These are phyloP conservation scores for Cercospora zeina DNA, from an alignment of 2,329 filamentous ascomycete genomes.

Conservation along the genomic window DNA sequence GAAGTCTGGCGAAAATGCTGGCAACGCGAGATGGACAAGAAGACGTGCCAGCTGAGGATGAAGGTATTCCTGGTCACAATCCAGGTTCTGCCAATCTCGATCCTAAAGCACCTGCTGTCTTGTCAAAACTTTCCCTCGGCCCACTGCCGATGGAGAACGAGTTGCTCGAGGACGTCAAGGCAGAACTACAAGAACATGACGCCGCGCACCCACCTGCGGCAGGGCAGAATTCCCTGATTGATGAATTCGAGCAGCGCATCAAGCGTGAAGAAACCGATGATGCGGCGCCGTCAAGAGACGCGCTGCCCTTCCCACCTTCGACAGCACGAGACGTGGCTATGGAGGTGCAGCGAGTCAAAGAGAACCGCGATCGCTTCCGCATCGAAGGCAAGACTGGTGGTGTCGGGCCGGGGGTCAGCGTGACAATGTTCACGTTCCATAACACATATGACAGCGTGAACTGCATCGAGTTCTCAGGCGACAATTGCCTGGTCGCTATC, in stretches of 20 bases:
- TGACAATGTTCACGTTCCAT: constrained; percentile 98
- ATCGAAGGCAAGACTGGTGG: constrained; percentile 84
- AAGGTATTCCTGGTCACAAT: constrained; percentile 68
- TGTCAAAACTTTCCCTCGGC: constrained; percentile 70
- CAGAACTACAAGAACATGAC: constrained; percentile 84
- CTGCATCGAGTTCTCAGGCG: constrained; percentile 94
- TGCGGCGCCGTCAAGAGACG: constrained; percentile 72
- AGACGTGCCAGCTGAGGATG: constrained; percentile 64
- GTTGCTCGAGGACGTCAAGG: constrained; percentile 79
- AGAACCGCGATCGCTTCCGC: constrained; percentile 87
- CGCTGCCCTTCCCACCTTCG: constrained; percentile 84
- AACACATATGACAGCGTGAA: constrained; percentile 89
- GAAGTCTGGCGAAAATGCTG: constrained; percentile 62
- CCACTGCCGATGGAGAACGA: constrained; percentile 80
- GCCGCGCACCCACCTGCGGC: constrained; percentile 68
- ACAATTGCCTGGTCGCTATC: constrained; percentile 80
- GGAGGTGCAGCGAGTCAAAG: constrained; percentile 90
- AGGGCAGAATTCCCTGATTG: constrained; percentile 72
- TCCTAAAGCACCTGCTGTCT: constrained; percentile 59
- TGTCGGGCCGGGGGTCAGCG: constrained; percentile 77
- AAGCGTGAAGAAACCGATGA: constrained; percentile 90
- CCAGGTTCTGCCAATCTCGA: constrained; percentile 63
- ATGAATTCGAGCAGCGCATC: constrained; percentile 78
- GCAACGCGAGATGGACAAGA: constrained; percentile 56
- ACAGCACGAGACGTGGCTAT: constrained; percentile 86